phyloP scores from a whole-genome alignment of 768 basidiomycete genomes.

The Tubosaeta sp. region DNA sequence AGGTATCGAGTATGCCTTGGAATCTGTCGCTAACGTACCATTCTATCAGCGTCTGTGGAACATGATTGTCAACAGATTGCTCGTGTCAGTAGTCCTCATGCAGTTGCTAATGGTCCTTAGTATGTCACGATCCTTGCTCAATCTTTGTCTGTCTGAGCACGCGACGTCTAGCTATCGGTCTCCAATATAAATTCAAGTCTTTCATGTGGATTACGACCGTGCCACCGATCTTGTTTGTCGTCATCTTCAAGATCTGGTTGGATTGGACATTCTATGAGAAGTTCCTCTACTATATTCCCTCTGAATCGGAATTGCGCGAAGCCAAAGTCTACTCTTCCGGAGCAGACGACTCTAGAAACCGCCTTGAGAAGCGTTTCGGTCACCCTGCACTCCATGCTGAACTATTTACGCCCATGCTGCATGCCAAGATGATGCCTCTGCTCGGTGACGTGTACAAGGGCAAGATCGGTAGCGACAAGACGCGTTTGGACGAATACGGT shows the following conservation, averaged over 20 bases:
- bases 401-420: constrained; percentile 85
- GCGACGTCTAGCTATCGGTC: constrained; percentile 64
- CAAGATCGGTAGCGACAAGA: constrained; percentile 56
- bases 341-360: constrained; percentile 64
- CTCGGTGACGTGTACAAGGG: constrained; percentile 74
- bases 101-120: constrained; percentile 83
- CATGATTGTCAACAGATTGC: constrained; percentile 83
- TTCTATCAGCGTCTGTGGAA: constrained; percentile 80
- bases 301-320: constrained; percentile 66
- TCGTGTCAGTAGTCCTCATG: constrained; percentile 80
- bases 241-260: constrained; percentile 83
- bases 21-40: constrained; percentile 1
- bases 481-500: constrained; percentile 73
- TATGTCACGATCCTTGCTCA: constrained; percentile 38
- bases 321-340: constrained; percentile 77
- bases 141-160: neutral
- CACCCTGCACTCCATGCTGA: constrained; percentile 89
- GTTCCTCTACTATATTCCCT: constrained; percentile 85
- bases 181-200: constrained; percentile 70
- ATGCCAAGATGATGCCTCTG: constrained; percentile 79
- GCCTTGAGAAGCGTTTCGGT: constrained; percentile 88
- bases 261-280: constrained; percentile 57
- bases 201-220: constrained; percentile 77
- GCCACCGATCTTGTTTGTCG: constrained; percentile 79
- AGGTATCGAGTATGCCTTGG: constrained; percentile 28